Percentiles rank a stretch among this genome's conserved stretches.
Conservation (phyloP, 164 flowering plant genomes). For the Piper betle region DNA sequence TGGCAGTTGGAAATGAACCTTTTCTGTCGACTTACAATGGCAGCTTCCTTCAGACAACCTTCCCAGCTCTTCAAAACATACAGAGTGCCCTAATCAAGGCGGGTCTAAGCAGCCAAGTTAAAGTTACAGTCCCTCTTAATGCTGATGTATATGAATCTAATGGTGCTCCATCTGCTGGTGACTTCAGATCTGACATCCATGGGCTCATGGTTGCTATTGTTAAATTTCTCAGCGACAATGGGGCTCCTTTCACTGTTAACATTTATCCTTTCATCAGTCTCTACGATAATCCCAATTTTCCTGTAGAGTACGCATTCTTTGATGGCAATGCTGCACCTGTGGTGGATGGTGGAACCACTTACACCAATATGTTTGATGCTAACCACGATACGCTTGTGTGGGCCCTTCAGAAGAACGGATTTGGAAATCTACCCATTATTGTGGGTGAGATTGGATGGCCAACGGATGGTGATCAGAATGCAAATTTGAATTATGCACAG, state of each 20-base stretch:
- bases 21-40: constrained; percentile 72
- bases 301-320: constrained; percentile 82
- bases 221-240: constrained; percentile 57
- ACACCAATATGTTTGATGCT: constrained; percentile 83
- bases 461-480: constrained; percentile 76
- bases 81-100: constrained; percentile 77
- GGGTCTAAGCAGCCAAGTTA: constrained; percentile 46
- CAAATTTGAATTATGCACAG: constrained; percentile 47
- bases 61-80: constrained; percentile 72
- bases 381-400: constrained; percentile 73
- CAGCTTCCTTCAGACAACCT: constrained; percentile 48
- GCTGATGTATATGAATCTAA: constrained; percentile 63
- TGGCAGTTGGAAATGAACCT: constrained; percentile 94
- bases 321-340: constrained; percentile 48
- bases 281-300: constrained; percentile 54
- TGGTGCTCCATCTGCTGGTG: constrained; percentile 61
- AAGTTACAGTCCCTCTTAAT: constrained; percentile 63
- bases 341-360: constrained; percentile 35
- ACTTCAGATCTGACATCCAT: constrained; percentile 70
- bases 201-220: constrained; percentile 53
- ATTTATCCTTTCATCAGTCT: constrained; percentile 90
- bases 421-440: constrained; percentile 51
- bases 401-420: constrained; percentile 75
- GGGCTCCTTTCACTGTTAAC: constrained; percentile 69
- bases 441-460: constrained; percentile 97